Evolutionary conservation across 176 grass and related monocot genomes (phyloP).

Genomic region (Pontederia crassipes): DNA sequence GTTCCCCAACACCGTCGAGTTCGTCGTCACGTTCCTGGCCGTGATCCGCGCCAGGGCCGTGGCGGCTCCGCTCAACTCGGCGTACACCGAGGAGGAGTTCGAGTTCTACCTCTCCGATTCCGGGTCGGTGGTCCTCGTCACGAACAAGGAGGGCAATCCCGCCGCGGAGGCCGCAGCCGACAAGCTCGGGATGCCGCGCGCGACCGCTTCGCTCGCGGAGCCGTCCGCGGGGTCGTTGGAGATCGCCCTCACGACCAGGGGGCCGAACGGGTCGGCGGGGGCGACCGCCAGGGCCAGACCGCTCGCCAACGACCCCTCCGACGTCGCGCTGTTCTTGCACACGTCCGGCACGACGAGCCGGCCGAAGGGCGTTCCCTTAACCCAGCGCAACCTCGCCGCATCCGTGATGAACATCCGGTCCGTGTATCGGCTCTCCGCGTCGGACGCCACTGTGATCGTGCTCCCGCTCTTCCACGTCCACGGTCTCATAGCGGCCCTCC

Average conservation of each 20-base stretch:
- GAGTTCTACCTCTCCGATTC: slow-evolving; percentile 91
- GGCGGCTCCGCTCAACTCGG: slow-evolving; percentile 63
- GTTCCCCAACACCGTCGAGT: slow-evolving; percentile 88
- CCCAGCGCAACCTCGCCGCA: slow-evolving; percentile 74
- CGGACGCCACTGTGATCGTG: slow-evolving; percentile 72
- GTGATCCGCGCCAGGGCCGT: slow-evolving; percentile 56
- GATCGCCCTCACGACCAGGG: slow-evolving; percentile 9
- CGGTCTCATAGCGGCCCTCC: slow-evolving; percentile 63
- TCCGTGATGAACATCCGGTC: slow-evolving; percentile 62
- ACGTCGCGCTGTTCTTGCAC: slow-evolving; percentile 82
- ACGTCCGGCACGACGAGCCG: slow-evolving; percentile 96
- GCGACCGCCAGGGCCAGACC: neutral
- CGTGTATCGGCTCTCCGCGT: slow-evolving; percentile 47
- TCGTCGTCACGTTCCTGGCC: slow-evolving; percentile 74
- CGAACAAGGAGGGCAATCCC: slow-evolving; percentile 48
- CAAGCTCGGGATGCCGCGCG: slow-evolving; percentile 31
- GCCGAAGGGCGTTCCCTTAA: slow-evolving; percentile 80
- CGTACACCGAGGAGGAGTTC: slow-evolving; percentile 86
- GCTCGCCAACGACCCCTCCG: slow-evolving; percentile 31
- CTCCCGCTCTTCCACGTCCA: slow-evolving; percentile 96
- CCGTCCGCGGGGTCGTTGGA: slow-evolving; percentile 9
- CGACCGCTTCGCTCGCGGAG: slow-evolving; percentile 28
- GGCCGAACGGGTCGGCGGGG: neutral
- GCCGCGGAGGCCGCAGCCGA: slow-evolving; percentile 49
- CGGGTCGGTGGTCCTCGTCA: slow-evolving; percentile 44